Evolutionary conservation across 257 asterid genomes (phyloP), one percentile per base, ranked within the genome.

Genomic region (Cruciata laevipes): DNA sequence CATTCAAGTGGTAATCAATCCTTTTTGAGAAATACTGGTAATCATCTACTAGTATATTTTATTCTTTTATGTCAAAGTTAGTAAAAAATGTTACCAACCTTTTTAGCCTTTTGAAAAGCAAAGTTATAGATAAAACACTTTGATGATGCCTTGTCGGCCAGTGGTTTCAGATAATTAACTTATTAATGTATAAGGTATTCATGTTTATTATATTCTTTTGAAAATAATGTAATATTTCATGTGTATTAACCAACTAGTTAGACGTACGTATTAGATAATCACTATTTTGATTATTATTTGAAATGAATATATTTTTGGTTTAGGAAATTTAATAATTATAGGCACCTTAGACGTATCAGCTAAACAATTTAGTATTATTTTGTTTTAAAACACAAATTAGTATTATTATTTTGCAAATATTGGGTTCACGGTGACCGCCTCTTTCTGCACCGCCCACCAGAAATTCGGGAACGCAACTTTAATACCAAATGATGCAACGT

Each of bases 61-160:
- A 77, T 63, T 66, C 70, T 38, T 71, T 78, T 13, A 59, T 76
- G 62, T 66, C 80, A 66, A 75, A 80, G 71, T 32, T 68, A 77
- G 78, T 64, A 66, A 59, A 24, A 27, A 14, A 6, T 51, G 3
- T 14, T 13, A 42, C 51, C 51, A 12, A 42, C 18, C 51, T 42
- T 42, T 42, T 42, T 42, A 42, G 51, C 18, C 18, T 42, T 42
- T 42, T 11, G 51, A 18, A 42, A 64, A 79, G 60, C 12, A 57
- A 83, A 78, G 44, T 14, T 1, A 61, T 75, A 72, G 66, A 56
- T 60, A 69, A 69, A 40, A 77, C 74, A 84, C 75, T 69, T 74
- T 81, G 86, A 82, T 81, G 85, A 81, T 77, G 83, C 75, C 66
- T 79, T 70, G 91, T 83, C 91, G 80, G 83, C 91, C 88, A 85